Percentiles rank a stretch among this genome's conserved stretches.
Conservation (phyloP, 495 filamentous ascomycete genomes). For the Achaetomiella virescens region DNA sequence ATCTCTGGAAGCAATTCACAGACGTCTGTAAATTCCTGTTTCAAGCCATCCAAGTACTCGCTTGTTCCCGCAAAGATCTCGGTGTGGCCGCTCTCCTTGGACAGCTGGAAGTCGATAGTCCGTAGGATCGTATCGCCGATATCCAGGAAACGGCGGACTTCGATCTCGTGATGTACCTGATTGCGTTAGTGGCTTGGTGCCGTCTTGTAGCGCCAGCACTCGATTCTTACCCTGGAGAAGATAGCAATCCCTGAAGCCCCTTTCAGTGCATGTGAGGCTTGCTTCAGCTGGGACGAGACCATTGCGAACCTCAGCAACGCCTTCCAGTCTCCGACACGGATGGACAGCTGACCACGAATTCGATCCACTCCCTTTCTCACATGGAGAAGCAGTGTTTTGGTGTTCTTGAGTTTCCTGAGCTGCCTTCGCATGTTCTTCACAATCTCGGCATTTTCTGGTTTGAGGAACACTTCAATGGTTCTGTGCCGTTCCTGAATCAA, state of each 20-base stretch:
- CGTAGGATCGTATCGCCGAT: constrained; percentile 66
- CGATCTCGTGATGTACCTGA: constrained; percentile 38
- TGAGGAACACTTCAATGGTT: constrained; percentile 61
- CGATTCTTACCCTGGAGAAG: constrained; percentile 47
- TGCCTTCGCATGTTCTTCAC: constrained; percentile 54
- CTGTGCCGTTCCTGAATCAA: constrained; percentile 70
- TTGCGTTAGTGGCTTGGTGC: not conserved
- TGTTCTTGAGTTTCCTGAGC: constrained; percentile 72
- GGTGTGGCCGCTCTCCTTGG: constrained; percentile 64
- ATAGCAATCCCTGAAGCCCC: constrained; percentile 52
- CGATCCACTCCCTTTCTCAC: constrained; percentile 70
- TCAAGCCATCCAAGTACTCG: constrained; percentile 69
- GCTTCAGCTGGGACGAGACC: constrained; percentile 61
- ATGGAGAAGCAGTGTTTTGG: constrained; percentile 62
- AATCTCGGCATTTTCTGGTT: constrained; percentile 57
- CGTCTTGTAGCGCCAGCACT: not conserved
- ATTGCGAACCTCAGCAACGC: constrained; percentile 47
- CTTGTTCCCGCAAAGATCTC: constrained; percentile 70
- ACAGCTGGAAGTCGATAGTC: constrained; percentile 77
- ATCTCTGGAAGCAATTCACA: constrained; percentile 63
- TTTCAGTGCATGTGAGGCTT: constrained; percentile 55
- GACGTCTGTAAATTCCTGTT: constrained; percentile 69
- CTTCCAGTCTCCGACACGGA: constrained; percentile 67
- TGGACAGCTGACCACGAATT: constrained; percentile 48
- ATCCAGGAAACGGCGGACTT: constrained; percentile 49